Evolutionary conservation across 176 grass and related monocot species (phyloP), one percentile per base, ranked within the genome.

Genomic region (Rhynchospora tenuis): DNA sequence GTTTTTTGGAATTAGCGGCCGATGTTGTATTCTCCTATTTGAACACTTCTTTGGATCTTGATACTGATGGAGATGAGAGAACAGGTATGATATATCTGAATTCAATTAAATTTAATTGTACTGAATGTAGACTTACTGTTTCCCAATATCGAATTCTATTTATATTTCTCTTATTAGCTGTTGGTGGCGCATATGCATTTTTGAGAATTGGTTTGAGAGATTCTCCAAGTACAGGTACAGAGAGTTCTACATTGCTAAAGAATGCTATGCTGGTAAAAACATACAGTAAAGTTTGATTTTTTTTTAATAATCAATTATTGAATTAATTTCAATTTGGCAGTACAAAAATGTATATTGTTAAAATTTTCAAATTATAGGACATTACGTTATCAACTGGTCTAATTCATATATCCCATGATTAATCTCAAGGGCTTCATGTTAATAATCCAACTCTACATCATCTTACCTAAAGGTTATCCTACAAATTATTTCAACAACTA

Each of bases 11-110:
- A 82, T 99, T 93, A 23, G 93, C 96, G 50, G 93, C 91, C 6
- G 96, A 93, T 51, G 96, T 99, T 27, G 96, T 93, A n/a, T 99
- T 99, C 84, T 99, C 96, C 9, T 99, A 99, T 84, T 93, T 91
- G 0, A 99, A 99, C 61, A 85, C 83, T 2, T 86, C 91, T 16
- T 57, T 91, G 89, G 96, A 99, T 93, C 90, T 99, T 66, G 93
- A 86, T 83, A 95, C 89, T 0, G 88, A 80, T 7, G 96, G 96
- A 66, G 96, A 99, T 70, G 43, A 62, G 14, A 95, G 82, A 87
- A 99, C 93, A 87, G 96, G 96, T 99, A 64, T 56, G 65, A 29
- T 59, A 29, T 66, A 59, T 63, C 58, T 4, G 17, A 63, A 79
- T 91, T 86, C 4, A 12, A 66, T 4, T 73, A 9, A 2, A 13